These are phyloP conservation scores for Venturia aucupariae DNA, from an alignment of 2,329 filamentous ascomycete species.

Conservation along the genomic window DNA sequence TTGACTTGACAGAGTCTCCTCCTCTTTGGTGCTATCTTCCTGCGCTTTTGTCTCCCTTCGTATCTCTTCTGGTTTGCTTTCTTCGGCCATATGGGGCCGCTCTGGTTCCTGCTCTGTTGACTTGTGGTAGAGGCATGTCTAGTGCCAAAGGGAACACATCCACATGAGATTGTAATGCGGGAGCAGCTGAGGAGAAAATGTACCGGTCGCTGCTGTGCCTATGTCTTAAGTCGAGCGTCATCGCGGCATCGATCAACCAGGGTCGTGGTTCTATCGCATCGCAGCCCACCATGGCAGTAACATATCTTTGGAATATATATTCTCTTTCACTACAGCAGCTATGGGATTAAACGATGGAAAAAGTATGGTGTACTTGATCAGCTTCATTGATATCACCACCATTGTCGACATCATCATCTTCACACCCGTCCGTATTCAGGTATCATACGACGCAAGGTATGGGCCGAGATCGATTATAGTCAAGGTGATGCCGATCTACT, in stretches of 20 bases:
- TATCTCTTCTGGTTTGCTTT: constrained; percentile 6
- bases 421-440: too few species aligned
- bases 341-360: too few species aligned
- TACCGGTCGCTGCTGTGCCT: background rate
- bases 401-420: too few species aligned
- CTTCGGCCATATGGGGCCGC: constrained; percentile 10
- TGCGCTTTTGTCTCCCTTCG: background rate
- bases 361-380: too few species aligned
- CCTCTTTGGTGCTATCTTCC: background rate
- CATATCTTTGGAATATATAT: too few species aligned
- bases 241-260: background rate
- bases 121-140: constrained; percentile 7
- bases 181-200: background rate
- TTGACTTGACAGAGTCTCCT: background rate
- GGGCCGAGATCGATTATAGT: too few species aligned
- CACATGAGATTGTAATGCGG: background rate
- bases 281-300: too few species aligned
- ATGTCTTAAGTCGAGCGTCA: background rate
- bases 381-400: too few species aligned
- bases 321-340: too few species aligned
- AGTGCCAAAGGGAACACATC: background rate
- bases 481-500: too few species aligned
- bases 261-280: too few species aligned
- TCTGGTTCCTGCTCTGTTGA: background rate
- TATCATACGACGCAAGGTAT: too few species aligned